Base-by-base conservation (phyloP, 2,329 filamentous ascomycete species). In the Sphaerulina vaccinii region DNA sequence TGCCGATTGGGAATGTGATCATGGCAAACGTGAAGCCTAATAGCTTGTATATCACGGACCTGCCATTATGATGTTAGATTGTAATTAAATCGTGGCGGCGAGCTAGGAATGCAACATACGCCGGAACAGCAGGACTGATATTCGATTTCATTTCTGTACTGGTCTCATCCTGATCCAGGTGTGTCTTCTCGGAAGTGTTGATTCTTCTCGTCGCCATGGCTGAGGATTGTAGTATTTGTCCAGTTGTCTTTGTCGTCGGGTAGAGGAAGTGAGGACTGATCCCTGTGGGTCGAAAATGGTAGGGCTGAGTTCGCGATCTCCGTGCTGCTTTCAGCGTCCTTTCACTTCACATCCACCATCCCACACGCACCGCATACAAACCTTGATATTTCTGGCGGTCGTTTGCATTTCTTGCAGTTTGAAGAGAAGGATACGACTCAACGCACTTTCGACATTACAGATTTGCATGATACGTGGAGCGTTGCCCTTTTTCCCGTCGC, bases 21-120 rank as follows among this genome's bases (percentile, higher is more conserved):
- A 99, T 97, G 67, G 90, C 91, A 33, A 91, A 76, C 0, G 91
- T 95, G 73, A 96, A 97, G 58, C 81, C 85, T 13, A 97, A 79
- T 16, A 99, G 83, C 74, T 97, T 99, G 66, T 85, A 75, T 59
- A 99, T 93, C 60, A 97, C 90, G 66, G 87, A 79, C 51, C 90
- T 90, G 48, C n/a, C 4, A 7, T 15, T 2, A 18, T n/a, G n/a
- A 3, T 29, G 3, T 39, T 39, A 11, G 32, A 18, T 13, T 39
- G 11, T 19, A 3, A 19, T 38, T 7, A 39, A 21, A 39, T 11
- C 13, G 18, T 22, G 23, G 41, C 15, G 29, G 16, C 22, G 29
- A 22, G 19, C 13, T 8, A 39, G 18, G 44, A 49, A 9, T 13
- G 13, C 10, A 33, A 54, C 85, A 71, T 74, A 95, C 89, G 79